These are phyloP conservation scores for Arctium lappa DNA, from an alignment of 129 eudicot genomes.

Conservation along the genomic window DNA sequence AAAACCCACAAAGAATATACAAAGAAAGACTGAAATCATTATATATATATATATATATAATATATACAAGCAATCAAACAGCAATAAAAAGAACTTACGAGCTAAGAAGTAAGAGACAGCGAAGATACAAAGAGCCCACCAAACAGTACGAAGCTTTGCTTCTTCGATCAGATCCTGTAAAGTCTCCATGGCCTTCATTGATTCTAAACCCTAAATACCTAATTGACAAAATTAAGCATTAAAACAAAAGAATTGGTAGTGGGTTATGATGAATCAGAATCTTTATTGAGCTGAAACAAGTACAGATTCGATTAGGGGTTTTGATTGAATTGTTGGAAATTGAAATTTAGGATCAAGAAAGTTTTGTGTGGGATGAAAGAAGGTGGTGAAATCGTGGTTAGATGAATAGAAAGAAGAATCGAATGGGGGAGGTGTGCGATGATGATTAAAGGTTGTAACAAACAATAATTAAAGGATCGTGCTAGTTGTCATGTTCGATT, in stretches of 20 bases:
- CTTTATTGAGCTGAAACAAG: slow-evolving; percentile 16
- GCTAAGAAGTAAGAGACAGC: slow-evolving; percentile 76
- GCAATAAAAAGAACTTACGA: slow-evolving; percentile 47
- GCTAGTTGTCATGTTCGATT: slow-evolving; percentile 13
- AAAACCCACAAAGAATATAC: neutral
- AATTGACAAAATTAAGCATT: slow-evolving; percentile 8
- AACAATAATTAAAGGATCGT: slow-evolving; percentile 4
- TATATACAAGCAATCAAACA: neutral
- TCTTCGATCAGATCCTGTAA: slow-evolving; percentile 89
- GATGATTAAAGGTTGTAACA: neutral
- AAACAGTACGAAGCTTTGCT: slow-evolving; percentile 85
- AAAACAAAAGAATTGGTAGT: neutral
- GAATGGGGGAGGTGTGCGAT: slow-evolving; percentile 5
- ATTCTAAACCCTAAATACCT: slow-evolving; percentile 27
- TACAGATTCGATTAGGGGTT: slow-evolving; percentile 8
- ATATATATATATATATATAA: neutral
- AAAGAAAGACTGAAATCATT: neutral
- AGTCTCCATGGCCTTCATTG: slow-evolving; percentile 66
- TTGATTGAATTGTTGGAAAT: neutral
- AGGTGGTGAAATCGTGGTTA: slow-evolving; percentile 16
- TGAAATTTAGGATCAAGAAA: slow-evolving; percentile 5
- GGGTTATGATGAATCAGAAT: slow-evolving; percentile 9
- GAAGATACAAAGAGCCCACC: slow-evolving; percentile 91
- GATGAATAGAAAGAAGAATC: slow-evolving; percentile 2
- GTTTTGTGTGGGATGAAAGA: neutral